These are phyloP conservation scores for Colletotrichum costaricense DNA, from an alignment of 2,329 filamentous ascomycete genomes.

Conservation along the genomic window DNA sequence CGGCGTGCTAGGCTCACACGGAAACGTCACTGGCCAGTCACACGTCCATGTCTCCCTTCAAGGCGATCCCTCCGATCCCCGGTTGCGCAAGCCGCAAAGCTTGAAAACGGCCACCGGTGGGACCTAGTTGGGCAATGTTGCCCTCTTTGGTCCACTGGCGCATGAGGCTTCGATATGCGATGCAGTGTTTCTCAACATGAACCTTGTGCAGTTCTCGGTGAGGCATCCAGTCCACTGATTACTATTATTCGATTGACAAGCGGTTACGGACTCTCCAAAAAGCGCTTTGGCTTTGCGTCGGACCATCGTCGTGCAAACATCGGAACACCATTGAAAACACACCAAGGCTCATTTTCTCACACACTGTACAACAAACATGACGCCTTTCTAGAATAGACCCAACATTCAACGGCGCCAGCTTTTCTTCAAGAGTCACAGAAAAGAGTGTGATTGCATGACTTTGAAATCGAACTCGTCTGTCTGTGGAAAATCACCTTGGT, in stretches of 20 bases:
- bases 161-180: not conserved
- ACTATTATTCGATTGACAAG: not conserved
- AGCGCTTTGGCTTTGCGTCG: not conserved
- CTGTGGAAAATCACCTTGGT: not conserved
- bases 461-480: not conserved
- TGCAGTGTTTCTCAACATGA: not conserved
- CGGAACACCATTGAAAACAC: not conserved
- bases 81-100: slow-evolving; percentile 4
- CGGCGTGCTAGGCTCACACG: slow-evolving; percentile 9
- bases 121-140: not conserved
- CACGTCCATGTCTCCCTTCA: not conserved
- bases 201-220: not conserved
- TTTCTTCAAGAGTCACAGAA: not conserved
- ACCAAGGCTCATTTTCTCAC: not conserved
- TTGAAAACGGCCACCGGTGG: not conserved
- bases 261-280: not conserved
- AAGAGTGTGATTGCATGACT: no score
- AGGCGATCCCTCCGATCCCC: not conserved
- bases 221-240: not conserved
- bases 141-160: not conserved
- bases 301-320: not conserved
- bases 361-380: not conserved
- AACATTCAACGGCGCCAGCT: not conserved
- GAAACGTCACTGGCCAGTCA: slow-evolving; percentile 9
- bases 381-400: not conserved